These are phyloP conservation scores for Marasmius tenuissimus DNA, from an alignment of 1,284 basidiomycete species.

Conservation along the genomic window DNA sequence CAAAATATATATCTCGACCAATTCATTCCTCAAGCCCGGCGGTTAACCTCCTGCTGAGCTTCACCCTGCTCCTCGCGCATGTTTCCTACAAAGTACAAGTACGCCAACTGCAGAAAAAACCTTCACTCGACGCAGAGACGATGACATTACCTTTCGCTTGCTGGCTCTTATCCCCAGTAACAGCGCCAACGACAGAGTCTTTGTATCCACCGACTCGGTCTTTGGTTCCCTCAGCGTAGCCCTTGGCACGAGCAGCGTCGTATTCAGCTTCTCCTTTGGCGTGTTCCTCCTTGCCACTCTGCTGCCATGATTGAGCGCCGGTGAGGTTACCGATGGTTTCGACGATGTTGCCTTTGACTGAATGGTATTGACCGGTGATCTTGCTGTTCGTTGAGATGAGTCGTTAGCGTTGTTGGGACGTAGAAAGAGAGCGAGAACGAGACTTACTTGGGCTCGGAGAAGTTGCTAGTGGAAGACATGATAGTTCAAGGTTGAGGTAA, in stretches of 20 bases:
- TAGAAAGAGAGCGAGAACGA: not conserved
- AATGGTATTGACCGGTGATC: constrained; percentile 55
- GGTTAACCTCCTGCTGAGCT: no score
- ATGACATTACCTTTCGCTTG: constrained; percentile 14
- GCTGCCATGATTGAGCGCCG: constrained; percentile 43
- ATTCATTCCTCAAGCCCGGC: no score
- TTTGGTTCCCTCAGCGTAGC: constrained; percentile 52
- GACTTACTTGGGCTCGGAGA: not conserved
- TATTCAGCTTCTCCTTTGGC: constrained; percentile 58
- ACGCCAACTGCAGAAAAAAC: no score
- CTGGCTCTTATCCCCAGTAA: constrained; percentile 33
- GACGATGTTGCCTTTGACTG: constrained; percentile 52
- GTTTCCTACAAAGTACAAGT: no score
- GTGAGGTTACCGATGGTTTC: constrained; percentile 53
- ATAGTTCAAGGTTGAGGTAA: not conserved
- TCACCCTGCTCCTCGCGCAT: no score
- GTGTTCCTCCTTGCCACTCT: constrained; percentile 61
- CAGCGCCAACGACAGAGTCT: constrained; percentile 61
- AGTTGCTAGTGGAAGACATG: not conserved
- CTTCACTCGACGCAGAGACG: no score
- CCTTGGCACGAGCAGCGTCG: constrained; percentile 49
- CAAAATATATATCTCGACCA: no score
- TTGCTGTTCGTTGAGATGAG: constrained; percentile 31
- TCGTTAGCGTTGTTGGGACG: not conserved
- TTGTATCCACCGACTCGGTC: constrained; percentile 64